Evolutionary conservation across 2,329 filamentous ascomycete species (phyloP), one percentile per base, ranked within the genome.

Genomic region (Colletotrichum camelliae): DNA sequence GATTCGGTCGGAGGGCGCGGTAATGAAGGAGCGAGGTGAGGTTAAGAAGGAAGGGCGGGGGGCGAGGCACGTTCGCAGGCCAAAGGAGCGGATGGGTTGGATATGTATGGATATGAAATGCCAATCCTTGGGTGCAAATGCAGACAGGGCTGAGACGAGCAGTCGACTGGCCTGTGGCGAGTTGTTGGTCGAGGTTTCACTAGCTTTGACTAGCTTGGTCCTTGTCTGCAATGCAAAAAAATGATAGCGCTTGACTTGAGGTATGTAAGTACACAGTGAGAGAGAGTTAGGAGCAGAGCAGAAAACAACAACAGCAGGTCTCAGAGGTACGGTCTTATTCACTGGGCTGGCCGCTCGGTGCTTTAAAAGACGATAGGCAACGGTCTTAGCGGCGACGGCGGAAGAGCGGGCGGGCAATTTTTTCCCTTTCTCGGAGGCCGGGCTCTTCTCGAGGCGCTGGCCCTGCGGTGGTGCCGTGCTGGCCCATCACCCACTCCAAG

Each of bases 61-160:
- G 29, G 58, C 58, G 58, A 61, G 31, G 58, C 18, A 43, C 48
- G 65, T 67, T 39, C 31, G 43, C 48, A 37, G 43, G 31, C 43
- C 37, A 68, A 70, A 70, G 37, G 57, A 70, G 67, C 37, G 67
- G 58, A 68, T 27, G 67, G 55, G 35, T 69, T 61, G 67, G 55
- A 43, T 62, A 35, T 21, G n/a, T 48, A 52, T 16, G 43, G 43
- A 70, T 52, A 64, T 65, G 73, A 55, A 39, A 73, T 67, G 73
- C 48, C 73, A 58, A 73, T 72, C 58, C 60, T 58, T n/a, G 60
- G 60, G 58, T 33, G 58, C 58, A 68, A 73, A 61, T 43, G 57
- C 66, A 72, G 35, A 65, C 72, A 75, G 73, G 73, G 73, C 73
- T 75, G 73, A 75, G 69, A 75, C 69, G 68, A 61, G 31, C 67